Base-by-base conservation (phyloP, 163 green algal genomes). In the Chloromonas sp. region DNA sequence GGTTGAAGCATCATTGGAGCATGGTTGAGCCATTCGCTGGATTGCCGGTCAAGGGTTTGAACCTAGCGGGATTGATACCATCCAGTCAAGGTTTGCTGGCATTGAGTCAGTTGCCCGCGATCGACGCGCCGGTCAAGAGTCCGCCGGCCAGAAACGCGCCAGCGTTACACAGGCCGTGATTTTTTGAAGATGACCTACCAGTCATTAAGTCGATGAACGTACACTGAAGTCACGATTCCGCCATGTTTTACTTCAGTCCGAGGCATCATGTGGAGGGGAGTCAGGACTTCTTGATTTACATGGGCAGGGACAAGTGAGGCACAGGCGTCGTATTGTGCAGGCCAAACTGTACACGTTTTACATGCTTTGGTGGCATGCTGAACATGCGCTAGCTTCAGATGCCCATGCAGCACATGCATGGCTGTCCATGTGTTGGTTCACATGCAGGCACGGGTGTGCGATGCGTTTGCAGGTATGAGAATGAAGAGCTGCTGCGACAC, bases 401-500 rank as follows among this genome's bases (percentile, higher is more conserved):
- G 66, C 66, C 66, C 5, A 74, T 74, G 5, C 66, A 74, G 11
- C 11, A 11, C 66, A 36, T 36, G 36, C 36, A 36, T 36, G 36
- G 8, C 76, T 81, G 11, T 81, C 3, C 15, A 81, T 58, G 14
- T 81, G 76, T 81, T 11, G 15, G 76, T 81, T n/a, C 57, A 15
- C 76, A 15, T 81, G 76, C 76, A 60, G 57, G 76, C 15, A 15
- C 15, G 3, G 11, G 76, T 81, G 94, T 97, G 58, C 78, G 15
- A 59, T 61, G 78, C 78, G 1, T 59, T 57, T 81, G 70, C 89
- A 99, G 98, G 87, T 95, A 95, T 82, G 97, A 99, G 86, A 99
- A 99, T 82, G 97, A 99, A 87, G 94, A 98, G 60, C 88, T 99
- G 0, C 98, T 99, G 81, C 93, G 91, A 2, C 96, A 98, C 78